Percentiles rank a stretch among this genome's conserved stretches.
phyloP scores from a whole-genome alignment of 306 rosid species.

The Oxytropis ochrocephala region DNA sequence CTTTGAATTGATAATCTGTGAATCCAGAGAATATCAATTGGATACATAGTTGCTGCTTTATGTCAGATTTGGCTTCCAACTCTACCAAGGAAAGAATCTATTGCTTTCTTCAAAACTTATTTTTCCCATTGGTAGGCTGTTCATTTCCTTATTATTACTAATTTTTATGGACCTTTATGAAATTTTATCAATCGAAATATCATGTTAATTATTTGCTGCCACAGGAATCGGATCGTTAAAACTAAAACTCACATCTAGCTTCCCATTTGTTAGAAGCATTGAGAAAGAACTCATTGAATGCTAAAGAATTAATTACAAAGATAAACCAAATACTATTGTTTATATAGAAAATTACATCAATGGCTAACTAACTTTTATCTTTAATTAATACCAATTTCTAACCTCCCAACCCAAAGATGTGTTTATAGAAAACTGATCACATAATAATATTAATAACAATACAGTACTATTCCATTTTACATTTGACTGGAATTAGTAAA shows the following conservation, averaged over 20 bases:
- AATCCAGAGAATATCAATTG: slow-evolving; percentile 80
- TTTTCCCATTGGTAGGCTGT: slow-evolving; percentile 58
- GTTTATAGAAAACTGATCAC: background rate
- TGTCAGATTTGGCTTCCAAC: slow-evolving; percentile 80
- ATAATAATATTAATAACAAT: slow-evolving; percentile 5
- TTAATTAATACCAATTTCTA: no score
- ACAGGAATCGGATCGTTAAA: background rate
- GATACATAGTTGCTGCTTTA: slow-evolving; percentile 67
- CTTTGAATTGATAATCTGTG: slow-evolving; percentile 12
- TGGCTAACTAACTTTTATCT: no score
- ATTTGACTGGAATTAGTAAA: background rate
- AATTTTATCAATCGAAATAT: slow-evolving; percentile 1
- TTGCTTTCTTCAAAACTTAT: slow-evolving; percentile 40
- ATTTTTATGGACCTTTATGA: no score
- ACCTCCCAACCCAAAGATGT: background rate
- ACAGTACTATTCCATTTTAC: slow-evolving; percentile 1
- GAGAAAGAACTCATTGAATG: no score
- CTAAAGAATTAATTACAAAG: no score
- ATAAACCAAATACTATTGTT: no score
- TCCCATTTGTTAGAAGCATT: background rate
- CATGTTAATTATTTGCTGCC: background rate
- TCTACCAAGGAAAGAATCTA: slow-evolving; percentile 31
- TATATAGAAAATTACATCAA: no score
- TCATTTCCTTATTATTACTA: background rate
- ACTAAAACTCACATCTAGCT: background rate